Percentiles rank a stretch among this genome's conserved stretches.
phyloP scores from a whole-genome alignment of 2,329 filamentous ascomycete genomes.

The Ophiognomonia clavigignenti-juglandacearum region DNA sequence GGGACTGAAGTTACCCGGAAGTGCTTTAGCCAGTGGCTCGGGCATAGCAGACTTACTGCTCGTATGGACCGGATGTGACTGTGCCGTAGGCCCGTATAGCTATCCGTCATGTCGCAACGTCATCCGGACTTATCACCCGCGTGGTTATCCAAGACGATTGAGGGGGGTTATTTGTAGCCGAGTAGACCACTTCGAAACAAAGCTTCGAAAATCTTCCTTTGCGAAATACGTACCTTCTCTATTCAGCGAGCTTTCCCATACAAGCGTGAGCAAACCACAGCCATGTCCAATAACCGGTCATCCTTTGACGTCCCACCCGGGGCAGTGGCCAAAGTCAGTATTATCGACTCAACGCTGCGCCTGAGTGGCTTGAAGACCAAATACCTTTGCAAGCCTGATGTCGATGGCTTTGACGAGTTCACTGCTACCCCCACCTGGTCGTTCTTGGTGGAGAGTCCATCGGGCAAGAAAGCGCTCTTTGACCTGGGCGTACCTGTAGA shows the following conservation, averaged over 20 bases:
- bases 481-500: conserved; percentile 7
- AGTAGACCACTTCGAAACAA: too few relatives aligned
- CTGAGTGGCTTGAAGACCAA: not conserved
- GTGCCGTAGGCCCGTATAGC: too few relatives aligned
- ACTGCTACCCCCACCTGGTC: conserved; percentile 1
- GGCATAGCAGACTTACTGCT: too few relatives aligned
- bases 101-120: too few relatives aligned
- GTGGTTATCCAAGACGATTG: too few relatives aligned
- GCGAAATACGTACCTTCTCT: not conserved
- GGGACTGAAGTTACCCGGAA: too few relatives aligned
- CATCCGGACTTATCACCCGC: too few relatives aligned
- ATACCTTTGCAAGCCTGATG: not conserved
- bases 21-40: too few relatives aligned
- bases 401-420: conserved; percentile 1
- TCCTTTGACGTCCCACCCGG: conserved; percentile 7
- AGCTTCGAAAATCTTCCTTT: not conserved
- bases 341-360: conserved; percentile 9
- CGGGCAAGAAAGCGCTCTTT: conserved; percentile 5
- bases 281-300: not conserved
- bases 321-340: conserved; percentile 7
- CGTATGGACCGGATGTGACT: too few relatives aligned
- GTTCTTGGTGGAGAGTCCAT: conserved; percentile 6
- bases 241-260: not conserved
- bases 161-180: too few relatives aligned
- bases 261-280: not conserved